These are phyloP conservation scores for Neofusicoccum ribis DNA, from an alignment of 2,329 filamentous ascomycete genomes.

Conservation along the genomic window DNA sequence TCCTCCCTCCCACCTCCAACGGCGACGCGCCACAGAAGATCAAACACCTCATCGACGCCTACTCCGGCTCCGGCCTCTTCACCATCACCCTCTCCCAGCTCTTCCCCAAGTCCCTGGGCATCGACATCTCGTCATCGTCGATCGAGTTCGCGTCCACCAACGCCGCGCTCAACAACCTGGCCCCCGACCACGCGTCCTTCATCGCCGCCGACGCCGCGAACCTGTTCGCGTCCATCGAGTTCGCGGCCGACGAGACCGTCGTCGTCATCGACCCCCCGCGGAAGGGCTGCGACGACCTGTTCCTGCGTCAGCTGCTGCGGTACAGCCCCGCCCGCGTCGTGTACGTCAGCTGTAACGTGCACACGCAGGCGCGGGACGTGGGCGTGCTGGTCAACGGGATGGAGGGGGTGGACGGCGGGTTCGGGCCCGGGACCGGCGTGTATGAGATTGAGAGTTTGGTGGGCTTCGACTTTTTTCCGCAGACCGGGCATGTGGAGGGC, in stretches of 20 bases:
- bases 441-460: conserved; percentile 89
- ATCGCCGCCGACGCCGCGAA: conserved; percentile 83
- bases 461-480: conserved; percentile 97
- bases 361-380: conserved; percentile 93
- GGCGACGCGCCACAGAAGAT: conserved; percentile 43
- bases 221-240: conserved; percentile 75
- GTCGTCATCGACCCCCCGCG: conserved; percentile 97
- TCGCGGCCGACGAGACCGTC: conserved; percentile 77
- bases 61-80: conserved; percentile 96
- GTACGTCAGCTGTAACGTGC: conserved; percentile 97
- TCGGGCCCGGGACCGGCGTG: conserved; percentile 38
- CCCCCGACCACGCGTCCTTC: conserved; percentile 70
- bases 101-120: conserved; percentile 78
- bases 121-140: conserved; percentile 80
- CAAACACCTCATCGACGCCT: conserved; percentile 92
- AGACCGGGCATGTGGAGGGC: conserved; percentile 70
- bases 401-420: conserved; percentile 39
- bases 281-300: conserved; percentile 87
- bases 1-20: conserved; percentile 54
- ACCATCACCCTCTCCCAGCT: conserved; percentile 86
- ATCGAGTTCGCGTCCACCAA: conserved; percentile 80
- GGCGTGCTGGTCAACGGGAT: conserved; percentile 79
- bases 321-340: conserved; percentile 80
- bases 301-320: conserved; percentile 74
- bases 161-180: conserved; percentile 72